Base-by-base conservation (phyloP, 495 filamentous ascomycete species). In the Aspergillus homomorphus region DNA sequence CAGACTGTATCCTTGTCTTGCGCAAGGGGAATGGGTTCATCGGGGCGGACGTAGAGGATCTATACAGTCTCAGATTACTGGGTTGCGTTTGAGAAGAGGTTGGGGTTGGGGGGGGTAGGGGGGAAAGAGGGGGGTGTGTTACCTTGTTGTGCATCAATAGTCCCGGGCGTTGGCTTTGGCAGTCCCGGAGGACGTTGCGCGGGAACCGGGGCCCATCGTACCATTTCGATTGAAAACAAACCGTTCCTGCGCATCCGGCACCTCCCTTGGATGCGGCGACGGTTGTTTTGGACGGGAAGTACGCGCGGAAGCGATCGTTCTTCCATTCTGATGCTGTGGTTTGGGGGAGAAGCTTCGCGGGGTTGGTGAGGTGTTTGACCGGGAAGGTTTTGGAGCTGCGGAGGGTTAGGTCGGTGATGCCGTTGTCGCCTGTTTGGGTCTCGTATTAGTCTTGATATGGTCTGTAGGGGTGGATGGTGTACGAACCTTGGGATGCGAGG, bases 101-200 rank as follows among this genome's bases (percentile, higher is more conserved):
- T n/a, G n/a, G 26, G 26, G 3, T 28, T 28, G 26, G 3, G 26
- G 4, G 26, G 26, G 26, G 26, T 28, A 9, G 9, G 3, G 26
- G 26, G 26, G 9, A 45, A 18, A 50, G 15, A 16, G 9, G 18
- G 22, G 30, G 1, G 19, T 10, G 38, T 38, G 56, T 46, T 62
- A 82, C 82, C 73, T 98, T 98, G 67, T 85, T 92, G 72, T 98
- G 94, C 80, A 95, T 93, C 56, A 98, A 74, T 10, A 96, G 60
- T 1, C 88, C 87, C 18, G 63, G 43, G 15, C 92, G 72, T 18
- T 71, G 69, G 53, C 88, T 96, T 45, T 78, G 71, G 67, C 88
- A 93, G 60, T 98, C 92, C 18, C 83, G 82, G 59, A 98, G 63
- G 0, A 89, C 63, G n/a, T 78, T 62, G 16, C 77, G 76, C 0